Evolutionary conservation across 2,329 filamentous ascomycete genomes (phyloP), one percentile per base, ranked within the genome.

Genomic region (Basipetospora chlamydospora): DNA sequence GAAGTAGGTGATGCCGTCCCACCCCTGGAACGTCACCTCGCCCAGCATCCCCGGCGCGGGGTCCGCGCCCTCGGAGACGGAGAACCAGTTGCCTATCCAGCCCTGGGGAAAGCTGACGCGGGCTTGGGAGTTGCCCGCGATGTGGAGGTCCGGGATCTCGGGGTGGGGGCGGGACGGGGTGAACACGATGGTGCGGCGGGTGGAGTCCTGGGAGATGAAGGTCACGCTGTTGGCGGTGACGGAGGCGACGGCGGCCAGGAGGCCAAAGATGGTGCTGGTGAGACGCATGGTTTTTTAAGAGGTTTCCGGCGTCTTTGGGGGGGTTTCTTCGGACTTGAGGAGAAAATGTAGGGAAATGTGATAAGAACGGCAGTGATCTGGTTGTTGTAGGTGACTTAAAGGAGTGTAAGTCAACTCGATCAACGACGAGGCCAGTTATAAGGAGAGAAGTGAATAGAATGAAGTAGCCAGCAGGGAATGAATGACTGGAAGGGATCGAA

Each of bases 141-240:
- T 56, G 11, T 50, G 49, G 43, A 70, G 50, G 12, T 58, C 40
- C 13, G 50, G 44, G 30, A 69, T 47, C 3, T 49, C 23, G n/a
- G 45, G 28, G 16, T 47, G 47, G 35, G 60, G 61, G 0, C 50
- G 47, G 49, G 53, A 64, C 46, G 59, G 46, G 21, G 65, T 70
- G 55, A 72, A 70, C 56, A 62, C 46, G 52, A 74, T 47, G 33
- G 59, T 64, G 51, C 69, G 65, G 40, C 54, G 50, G 23, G 54
- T 57, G 40, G 53, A 46, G 51, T 78, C 74, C 35, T 73, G 66
- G 46, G 69, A 74, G 54, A 65, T 47, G 58, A 78, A 76, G 45
- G 66, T 71, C 47, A 78, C 55, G 25, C 56, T 55, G 54, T 64
- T 67, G 49, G 49, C 52, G 47, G 53, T 61, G 35, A 61, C 45